phyloP scores from a whole-genome alignment of 2,329 filamentous ascomycete species.

The Neofusicoccum cordaticola region DNA sequence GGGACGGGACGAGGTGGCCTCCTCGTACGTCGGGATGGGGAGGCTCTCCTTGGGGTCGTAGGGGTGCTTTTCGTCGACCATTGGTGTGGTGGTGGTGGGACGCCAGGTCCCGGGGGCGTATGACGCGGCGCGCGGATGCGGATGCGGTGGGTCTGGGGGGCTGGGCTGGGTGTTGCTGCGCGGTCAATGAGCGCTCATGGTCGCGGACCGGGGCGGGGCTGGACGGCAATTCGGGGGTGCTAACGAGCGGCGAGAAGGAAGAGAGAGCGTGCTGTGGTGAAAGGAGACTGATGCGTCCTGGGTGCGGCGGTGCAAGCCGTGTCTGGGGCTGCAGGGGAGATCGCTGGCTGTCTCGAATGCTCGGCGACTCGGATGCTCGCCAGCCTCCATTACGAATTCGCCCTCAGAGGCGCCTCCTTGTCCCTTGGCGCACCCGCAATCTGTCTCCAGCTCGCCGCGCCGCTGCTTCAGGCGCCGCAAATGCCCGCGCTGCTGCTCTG shows the following conservation, averaged over 20 bases:
- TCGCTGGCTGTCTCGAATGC: constrained; percentile 4
- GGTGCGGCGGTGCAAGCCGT: constrained; percentile 11
- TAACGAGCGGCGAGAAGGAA: background rate
- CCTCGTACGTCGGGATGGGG: constrained; percentile 80
- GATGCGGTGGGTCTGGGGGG: background rate
- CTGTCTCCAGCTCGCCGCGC: background rate
- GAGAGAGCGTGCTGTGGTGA: constrained; percentile 6
- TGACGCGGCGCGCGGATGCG: constrained; percentile 10
- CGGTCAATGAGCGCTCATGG: constrained; percentile 16
- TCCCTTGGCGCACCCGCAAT: background rate
- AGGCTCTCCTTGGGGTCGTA: constrained; percentile 50
- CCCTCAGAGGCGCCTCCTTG: constrained; percentile 10
- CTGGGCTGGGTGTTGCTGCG: background rate
- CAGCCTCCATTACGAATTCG: constrained; percentile 13
- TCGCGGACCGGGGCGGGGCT: constrained; percentile 5
- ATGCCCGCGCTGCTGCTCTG: background rate
- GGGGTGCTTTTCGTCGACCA: constrained; percentile 40
- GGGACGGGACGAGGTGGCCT: constrained; percentile 64
- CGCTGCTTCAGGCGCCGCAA: constrained; percentile 2
- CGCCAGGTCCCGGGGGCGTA: constrained; percentile 21
- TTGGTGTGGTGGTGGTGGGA: constrained; percentile 23
- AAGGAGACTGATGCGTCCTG: constrained; percentile 8
- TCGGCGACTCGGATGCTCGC: constrained; percentile 8
- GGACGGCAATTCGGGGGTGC: background rate
- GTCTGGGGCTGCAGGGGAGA: constrained; percentile 11